Evolutionary conservation across 2,329 filamentous ascomycete species (phyloP).

Genomic region (Juglanconis juglandina): DNA sequence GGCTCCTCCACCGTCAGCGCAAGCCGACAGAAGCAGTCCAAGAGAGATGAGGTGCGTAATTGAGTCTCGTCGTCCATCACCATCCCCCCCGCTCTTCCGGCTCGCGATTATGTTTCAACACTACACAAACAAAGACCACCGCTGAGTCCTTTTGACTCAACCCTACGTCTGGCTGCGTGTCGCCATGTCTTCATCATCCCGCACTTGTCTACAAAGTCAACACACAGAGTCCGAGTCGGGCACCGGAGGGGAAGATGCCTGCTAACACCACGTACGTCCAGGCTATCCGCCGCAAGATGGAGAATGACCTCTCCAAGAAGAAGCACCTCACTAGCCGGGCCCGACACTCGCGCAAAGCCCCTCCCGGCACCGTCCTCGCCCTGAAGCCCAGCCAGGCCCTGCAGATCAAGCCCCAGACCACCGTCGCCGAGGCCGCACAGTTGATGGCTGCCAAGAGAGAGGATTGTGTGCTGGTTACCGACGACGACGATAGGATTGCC

Average conservation of each 20-base stretch:
- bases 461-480: slow-evolving; percentile 95
- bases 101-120: background rate
- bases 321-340: slow-evolving; percentile 75
- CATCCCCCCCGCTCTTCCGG: background rate
- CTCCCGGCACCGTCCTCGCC: slow-evolving; percentile 91
- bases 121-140: background rate
- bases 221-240: background rate
- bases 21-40: slow-evolving; percentile 92
- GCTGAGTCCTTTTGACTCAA: background rate
- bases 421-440: slow-evolving; percentile 93
- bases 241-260: slow-evolving; percentile 18
- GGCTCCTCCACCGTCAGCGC: slow-evolving; percentile 72
- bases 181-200: background rate
- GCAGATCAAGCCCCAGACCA: slow-evolving; percentile 94
- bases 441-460: slow-evolving; percentile 98
- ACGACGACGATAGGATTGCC: slow-evolving; percentile 95
- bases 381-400: slow-evolving; percentile 92
- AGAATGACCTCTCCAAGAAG: slow-evolving; percentile 97
- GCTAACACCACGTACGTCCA: slow-evolving; percentile 42
- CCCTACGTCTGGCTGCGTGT: background rate
- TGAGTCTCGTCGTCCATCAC: background rate
- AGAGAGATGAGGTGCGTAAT: slow-evolving; percentile 87
- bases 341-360: slow-evolving; percentile 85
- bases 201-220: background rate
- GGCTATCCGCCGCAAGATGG: slow-evolving; percentile 96